Conservation (phyloP, 2,329 filamentous ascomycete species). For the Diaporthe sp. region DNA sequence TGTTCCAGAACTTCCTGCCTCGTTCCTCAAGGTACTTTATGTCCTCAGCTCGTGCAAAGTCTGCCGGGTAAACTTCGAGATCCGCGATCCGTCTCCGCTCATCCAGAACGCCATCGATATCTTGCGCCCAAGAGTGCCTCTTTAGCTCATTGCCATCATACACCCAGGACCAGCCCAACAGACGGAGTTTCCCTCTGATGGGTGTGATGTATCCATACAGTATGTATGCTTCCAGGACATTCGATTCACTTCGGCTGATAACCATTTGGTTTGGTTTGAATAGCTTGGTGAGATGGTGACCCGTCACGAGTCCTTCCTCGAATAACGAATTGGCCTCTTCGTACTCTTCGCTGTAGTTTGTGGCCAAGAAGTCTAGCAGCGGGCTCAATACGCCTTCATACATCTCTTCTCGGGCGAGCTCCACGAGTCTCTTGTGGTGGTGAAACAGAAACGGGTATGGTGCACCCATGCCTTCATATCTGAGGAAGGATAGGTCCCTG, state of each 20-base stretch:
- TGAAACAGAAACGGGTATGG: conserved; percentile 1
- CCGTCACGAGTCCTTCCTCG: background rate
- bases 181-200: rapidly evolving
- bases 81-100: background rate
- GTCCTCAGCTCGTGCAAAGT: background rate
- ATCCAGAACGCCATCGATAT: background rate
- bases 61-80: background rate
- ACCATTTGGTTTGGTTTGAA: background rate
- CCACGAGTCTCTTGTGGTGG: background rate
- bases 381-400: background rate
- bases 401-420: background rate
- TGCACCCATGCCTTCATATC: background rate
- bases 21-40: background rate
- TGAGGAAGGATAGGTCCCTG: rapidly evolving
- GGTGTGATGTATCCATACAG: rapidly evolving
- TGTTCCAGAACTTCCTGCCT: background rate
- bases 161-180: background rate
- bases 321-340: background rate
- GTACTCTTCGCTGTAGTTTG: background rate
- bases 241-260: background rate
- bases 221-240: background rate
- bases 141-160: background rate
- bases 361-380: background rate
- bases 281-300: background rate
- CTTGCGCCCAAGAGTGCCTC: rapidly evolving